A percentile compares a stretch with the other conserved stretches of the same genome.
Conservation (phyloP, 257 asterid genomes). For the Solanum clarkiae region DNA sequence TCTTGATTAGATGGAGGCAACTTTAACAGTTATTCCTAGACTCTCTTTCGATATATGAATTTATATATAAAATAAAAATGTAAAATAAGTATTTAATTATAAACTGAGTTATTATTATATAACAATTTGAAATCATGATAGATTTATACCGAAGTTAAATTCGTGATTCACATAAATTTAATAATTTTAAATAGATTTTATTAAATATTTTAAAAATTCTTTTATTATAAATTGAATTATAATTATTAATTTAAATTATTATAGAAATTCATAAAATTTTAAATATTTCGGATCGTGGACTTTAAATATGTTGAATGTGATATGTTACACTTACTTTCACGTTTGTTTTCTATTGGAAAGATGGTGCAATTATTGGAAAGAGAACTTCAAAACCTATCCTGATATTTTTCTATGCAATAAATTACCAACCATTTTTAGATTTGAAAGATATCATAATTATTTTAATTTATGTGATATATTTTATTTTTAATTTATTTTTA, state of each 20-base stretch:
- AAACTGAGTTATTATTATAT: background rate
- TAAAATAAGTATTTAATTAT: too few relatives aligned
- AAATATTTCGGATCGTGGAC: background rate
- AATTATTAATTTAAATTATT: background rate
- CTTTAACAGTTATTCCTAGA: too few relatives aligned
- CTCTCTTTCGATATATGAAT: too few relatives aligned
- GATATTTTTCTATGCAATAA: background rate
- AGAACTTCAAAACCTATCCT: background rate
- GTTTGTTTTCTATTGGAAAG: too few relatives aligned
- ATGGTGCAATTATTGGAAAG: background rate
- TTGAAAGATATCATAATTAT: background rate
- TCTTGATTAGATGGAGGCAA: too few relatives aligned
- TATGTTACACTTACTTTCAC: background rate
- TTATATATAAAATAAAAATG: too few relatives aligned
- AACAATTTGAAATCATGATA: background rate
- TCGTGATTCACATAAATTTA: background rate
- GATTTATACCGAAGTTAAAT: background rate
- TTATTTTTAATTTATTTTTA: too few relatives aligned
- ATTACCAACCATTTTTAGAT: background rate
- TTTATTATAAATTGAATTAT: background rate
- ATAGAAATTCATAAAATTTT: background rate
- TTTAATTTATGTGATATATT: too few relatives aligned
- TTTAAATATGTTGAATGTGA: background rate
- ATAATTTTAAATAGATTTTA: background rate
- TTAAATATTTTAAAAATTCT: background rate